These are phyloP conservation scores for Pythium plurisporium DNA, from an alignment of 352 stramenopile genomes.

Conservation along the genomic window DNA sequence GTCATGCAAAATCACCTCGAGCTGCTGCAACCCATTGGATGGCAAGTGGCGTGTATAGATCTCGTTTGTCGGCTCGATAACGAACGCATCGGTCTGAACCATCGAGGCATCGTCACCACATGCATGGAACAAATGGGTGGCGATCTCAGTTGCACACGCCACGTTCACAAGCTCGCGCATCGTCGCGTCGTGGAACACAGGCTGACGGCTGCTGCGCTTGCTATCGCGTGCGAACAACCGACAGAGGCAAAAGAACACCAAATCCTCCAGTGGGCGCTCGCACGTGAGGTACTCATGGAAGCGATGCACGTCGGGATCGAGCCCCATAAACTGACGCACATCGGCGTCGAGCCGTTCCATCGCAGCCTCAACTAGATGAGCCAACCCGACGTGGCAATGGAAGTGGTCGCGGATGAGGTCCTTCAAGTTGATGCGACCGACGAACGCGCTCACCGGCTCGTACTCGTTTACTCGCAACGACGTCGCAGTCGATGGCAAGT, in stretches of 20 bases:
- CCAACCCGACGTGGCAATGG: constrained; percentile 52
- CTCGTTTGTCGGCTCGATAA: constrained; percentile 49
- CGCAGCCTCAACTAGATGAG: constrained; percentile 45
- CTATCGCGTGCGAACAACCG: constrained; percentile 24
- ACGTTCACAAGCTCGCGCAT: constrained; percentile 60
- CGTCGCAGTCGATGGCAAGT: background rate
- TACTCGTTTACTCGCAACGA: constrained; percentile 15
- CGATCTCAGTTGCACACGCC: constrained; percentile 35
- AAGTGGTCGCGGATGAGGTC: constrained; percentile 57
- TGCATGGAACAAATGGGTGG: constrained; percentile 46
- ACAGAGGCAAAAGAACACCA: constrained; percentile 60
- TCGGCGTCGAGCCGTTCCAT: constrained; percentile 26
- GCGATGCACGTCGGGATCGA: constrained; percentile 53
- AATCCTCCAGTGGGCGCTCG: constrained; percentile 47
- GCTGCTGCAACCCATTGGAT: constrained; percentile 40
- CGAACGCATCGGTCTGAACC: constrained; percentile 25
- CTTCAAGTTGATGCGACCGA: constrained; percentile 31
- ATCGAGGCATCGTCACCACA: constrained; percentile 35
- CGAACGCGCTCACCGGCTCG: constrained; percentile 12
- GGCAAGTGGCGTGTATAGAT: constrained; percentile 60
- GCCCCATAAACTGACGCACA: constrained; percentile 31
- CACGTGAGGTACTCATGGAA: constrained; percentile 54
- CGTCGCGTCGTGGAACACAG: constrained; percentile 40
- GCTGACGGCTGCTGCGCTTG: constrained; percentile 23
- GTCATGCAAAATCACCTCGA: constrained; percentile 44